Conservation (phyloP, 257 asterid genomes). For the Verbena officinalis region DNA sequence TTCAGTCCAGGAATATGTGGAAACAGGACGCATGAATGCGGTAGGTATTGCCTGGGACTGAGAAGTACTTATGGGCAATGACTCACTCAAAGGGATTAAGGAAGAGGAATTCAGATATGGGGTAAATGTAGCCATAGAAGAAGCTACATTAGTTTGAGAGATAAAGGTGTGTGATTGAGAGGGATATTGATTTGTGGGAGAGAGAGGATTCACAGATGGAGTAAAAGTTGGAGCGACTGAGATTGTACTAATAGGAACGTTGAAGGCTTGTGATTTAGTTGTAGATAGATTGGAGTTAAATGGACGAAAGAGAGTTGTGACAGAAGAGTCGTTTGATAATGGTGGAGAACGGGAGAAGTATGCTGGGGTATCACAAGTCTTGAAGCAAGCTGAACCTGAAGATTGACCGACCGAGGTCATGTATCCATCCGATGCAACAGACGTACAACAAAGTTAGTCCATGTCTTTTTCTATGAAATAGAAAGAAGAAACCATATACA, state of each 20-base stretch:
- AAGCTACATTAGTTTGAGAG: slow-evolving; percentile 6
- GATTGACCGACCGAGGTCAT: background rate
- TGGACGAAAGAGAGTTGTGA: background rate
- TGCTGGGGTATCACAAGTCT: background rate
- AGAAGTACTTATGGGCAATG: background rate
- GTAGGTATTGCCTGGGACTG: background rate
- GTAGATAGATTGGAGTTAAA: no score
- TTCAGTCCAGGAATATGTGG: background rate
- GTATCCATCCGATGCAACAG: slow-evolving; percentile 26
- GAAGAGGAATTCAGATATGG: background rate
- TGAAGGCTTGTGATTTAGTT: no score
- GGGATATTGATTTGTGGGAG: slow-evolving; percentile 10
- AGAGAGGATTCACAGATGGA: slow-evolving; percentile 12
- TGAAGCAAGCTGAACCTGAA: slow-evolving; percentile 4
- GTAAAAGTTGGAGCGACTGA: slow-evolving; percentile 4
- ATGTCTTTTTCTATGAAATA: no score
- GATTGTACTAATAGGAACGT: no score
- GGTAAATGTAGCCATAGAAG: slow-evolving; percentile 16
- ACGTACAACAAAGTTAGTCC: slow-evolving; percentile 2
- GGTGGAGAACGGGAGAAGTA: slow-evolving; percentile 1
- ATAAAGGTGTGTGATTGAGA: slow-evolving; percentile 15
- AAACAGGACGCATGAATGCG: background rate
- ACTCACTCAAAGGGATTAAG: background rate
- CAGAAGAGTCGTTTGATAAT: background rate
- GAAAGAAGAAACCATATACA: no score